Percentiles rank a stretch among this genome's conserved stretches.
Evolutionary conservation across 192 early-diverging fungal genomes (phyloP).

Genomic region (Gigaspora rosea): DNA sequence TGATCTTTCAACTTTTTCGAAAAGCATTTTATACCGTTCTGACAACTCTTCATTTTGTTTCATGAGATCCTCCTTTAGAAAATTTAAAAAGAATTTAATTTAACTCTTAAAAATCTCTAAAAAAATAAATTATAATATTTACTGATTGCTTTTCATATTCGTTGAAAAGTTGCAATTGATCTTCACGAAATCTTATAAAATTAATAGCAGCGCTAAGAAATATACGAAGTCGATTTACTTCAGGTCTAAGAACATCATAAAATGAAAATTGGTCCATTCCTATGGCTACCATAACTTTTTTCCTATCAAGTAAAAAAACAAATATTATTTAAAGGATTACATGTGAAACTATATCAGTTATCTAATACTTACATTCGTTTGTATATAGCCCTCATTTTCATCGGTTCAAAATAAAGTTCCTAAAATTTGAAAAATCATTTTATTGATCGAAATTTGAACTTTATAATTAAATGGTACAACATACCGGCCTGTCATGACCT

Average conservation of each 20-base stretch:
- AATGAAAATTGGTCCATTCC: conserved; percentile 77
- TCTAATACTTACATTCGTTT: not conserved
- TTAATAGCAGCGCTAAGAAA: conserved; percentile 86
- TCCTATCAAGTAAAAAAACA: not conserved
- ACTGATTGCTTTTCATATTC: not conserved
- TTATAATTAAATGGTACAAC: not conserved
- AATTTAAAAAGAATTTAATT: not conserved
- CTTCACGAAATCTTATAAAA: conserved; percentile 88
- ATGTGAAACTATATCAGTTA: not conserved
- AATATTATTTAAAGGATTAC: not conserved
- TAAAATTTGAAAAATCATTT: not conserved
- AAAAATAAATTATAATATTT: not conserved
- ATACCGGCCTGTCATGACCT: not conserved
- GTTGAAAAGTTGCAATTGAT: conserved; percentile 36
- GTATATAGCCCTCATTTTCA: not conserved
- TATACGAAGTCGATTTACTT: conserved; percentile 62
- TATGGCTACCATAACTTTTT: not conserved
- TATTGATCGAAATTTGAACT: not conserved
- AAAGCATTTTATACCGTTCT: not conserved
- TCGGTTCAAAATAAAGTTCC: not conserved
- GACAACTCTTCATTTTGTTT: not conserved
- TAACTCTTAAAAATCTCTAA: no score
- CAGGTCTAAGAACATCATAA: conserved; percentile 79
- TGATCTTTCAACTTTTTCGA: not conserved
- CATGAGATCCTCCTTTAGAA: conserved; percentile 9